Percentiles rank a stretch among this genome's conserved stretches.
phyloP scores from a whole-genome alignment of 441 rosid genomes.

The Mallotus repandus region DNA sequence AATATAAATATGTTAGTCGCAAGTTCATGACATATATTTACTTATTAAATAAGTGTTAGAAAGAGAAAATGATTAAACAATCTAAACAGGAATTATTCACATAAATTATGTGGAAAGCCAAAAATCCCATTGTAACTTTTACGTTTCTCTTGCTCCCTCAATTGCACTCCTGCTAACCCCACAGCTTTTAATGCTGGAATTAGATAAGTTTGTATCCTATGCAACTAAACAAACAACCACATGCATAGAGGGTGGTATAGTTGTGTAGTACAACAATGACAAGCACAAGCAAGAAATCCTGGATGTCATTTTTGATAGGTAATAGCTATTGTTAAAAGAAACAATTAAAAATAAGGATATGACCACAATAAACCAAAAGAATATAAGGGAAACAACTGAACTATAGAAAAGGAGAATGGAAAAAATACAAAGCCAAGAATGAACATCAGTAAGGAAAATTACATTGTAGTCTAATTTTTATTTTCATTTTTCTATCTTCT shows the following conservation, averaged over 20 bases:
- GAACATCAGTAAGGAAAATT: not conserved
- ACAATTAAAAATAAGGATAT: not conserved
- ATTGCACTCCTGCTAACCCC: not conserved
- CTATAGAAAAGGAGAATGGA: not conserved
- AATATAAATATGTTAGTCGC: not conserved
- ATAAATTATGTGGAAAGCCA: not conserved
- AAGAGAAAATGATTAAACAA: not conserved
- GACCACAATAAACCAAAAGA: not conserved
- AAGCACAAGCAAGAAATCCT: not conserved
- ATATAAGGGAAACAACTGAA: not conserved
- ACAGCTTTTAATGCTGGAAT: not conserved
- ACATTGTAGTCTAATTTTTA: not conserved
- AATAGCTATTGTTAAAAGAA: no score
- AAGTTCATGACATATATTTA: not conserved
- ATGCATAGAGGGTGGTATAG: not conserved
- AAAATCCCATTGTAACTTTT: not conserved
- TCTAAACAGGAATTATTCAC: not conserved
- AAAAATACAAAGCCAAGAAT: not conserved
- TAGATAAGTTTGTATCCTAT: not conserved
- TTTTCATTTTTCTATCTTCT: no score
- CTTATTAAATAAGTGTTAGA: not conserved
- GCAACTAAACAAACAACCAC: not conserved
- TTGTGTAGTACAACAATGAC: not conserved
- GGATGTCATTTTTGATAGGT: not conserved
- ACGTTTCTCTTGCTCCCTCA: not conserved